Percentiles rank a stretch among this genome's conserved stretches.
These are phyloP conservation scores for Plasmodium gonderi DNA, from an alignment of 169 alveolate genomes.

Conservation along the genomic window DNA sequence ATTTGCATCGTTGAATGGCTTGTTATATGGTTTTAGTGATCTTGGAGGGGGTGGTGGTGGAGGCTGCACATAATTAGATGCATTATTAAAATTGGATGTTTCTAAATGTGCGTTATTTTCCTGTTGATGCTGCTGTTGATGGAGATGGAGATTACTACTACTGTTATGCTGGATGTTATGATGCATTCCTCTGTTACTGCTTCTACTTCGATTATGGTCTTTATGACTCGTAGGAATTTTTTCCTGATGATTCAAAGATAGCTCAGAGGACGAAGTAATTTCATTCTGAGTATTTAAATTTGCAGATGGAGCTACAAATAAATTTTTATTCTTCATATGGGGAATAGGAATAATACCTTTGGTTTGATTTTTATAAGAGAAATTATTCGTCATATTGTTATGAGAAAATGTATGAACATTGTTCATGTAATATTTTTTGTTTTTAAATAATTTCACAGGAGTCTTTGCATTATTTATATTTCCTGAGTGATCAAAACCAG, in stretches of 20 bases:
- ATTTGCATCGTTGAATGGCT: background rate
- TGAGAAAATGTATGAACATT: background rate
- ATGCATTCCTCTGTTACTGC: background rate
- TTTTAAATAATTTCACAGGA: slow-evolving; percentile 38
- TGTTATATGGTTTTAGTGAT: background rate
- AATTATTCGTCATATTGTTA: background rate
- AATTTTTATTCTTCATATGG: background rate
- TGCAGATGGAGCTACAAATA: background rate
- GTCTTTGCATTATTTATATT: background rate
- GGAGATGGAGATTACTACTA: background rate
- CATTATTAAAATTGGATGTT: background rate
- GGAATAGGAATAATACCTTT: background rate
- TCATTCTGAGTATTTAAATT: background rate
- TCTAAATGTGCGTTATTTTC: background rate
- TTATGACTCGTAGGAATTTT: background rate
- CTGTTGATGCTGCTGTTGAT: background rate
- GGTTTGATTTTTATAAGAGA: background rate
- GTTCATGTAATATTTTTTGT: slow-evolving; percentile 40
- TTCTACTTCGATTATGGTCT: background rate
- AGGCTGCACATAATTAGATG: background rate
- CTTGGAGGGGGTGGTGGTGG: slow-evolving; percentile 54
- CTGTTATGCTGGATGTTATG: background rate
- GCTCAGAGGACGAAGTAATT: background rate
- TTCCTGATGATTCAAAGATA: background rate
- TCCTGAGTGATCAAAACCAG: background rate